Conservation (phyloP, 768 basidiomycete species). For the Paxillus ammoniavirescens region DNA sequence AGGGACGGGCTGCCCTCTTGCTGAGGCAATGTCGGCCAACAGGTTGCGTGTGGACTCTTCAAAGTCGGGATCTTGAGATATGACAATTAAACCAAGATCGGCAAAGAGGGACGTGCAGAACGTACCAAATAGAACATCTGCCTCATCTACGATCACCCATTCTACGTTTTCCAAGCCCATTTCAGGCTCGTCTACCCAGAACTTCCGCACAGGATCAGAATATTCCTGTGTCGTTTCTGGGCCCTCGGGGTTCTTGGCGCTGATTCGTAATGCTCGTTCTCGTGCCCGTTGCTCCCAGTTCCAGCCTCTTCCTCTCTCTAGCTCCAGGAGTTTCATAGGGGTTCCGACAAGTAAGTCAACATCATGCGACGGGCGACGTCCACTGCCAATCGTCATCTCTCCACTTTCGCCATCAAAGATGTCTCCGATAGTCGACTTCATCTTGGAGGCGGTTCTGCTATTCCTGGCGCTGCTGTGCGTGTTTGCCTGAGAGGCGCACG, state of each 20-base stretch:
- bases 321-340: slow-evolving; percentile 60
- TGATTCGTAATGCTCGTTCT: slow-evolving; percentile 22
- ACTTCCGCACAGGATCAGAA: slow-evolving; percentile 28
- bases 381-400: slow-evolving; percentile 28
- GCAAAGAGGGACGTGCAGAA: not conserved
- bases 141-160: slow-evolving; percentile 91
- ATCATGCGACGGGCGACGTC: slow-evolving; percentile 13
- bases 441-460: slow-evolving; percentile 47
- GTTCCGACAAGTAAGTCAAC: slow-evolving; percentile 67
- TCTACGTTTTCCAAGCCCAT: slow-evolving; percentile 71
- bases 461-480: slow-evolving; percentile 19
- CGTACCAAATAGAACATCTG: slow-evolving; percentile 85
- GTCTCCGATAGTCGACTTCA: slow-evolving; percentile 30
- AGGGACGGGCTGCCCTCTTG: slow-evolving; percentile 40
- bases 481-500: slow-evolving; percentile 69
- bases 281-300: slow-evolving; percentile 37
- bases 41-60: slow-evolving; percentile 67
- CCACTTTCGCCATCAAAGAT: slow-evolving; percentile 23
- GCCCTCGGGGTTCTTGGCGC: slow-evolving; percentile 31
- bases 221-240: slow-evolving; percentile 8
- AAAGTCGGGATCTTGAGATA: slow-evolving; percentile 72
- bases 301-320: slow-evolving; percentile 56
- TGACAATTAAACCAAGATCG: not conserved
- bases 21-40: slow-evolving; percentile 66
- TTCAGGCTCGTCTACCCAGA: slow-evolving; percentile 48